Conservation (phyloP, 2,329 filamentous ascomycete genomes). For the Beauveria sp. region DNA sequence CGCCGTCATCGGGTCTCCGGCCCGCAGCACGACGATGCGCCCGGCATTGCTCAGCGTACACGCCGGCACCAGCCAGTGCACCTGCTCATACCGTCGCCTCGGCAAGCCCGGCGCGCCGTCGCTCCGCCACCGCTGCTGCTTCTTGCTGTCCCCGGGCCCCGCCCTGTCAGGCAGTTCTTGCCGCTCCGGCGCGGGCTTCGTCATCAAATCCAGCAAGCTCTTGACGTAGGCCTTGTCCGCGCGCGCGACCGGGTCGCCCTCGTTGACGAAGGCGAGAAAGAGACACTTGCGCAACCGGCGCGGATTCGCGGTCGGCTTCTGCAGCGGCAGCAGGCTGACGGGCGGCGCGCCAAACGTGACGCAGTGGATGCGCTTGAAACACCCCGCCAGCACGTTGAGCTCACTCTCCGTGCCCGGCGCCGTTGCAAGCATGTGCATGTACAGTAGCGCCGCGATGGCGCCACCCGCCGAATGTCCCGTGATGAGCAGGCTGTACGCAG, state of each 20-base stretch:
- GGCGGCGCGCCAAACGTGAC: conserved; percentile 81
- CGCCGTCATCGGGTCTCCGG: conserved; percentile 31
- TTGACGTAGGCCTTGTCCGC: conserved; percentile 71
- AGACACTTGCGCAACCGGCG: conserved; percentile 53
- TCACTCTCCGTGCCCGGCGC: conserved; percentile 52
- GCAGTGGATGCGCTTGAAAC: conserved; percentile 75
- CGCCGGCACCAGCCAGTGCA: conserved; percentile 58
- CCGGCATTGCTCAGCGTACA: conserved; percentile 64
- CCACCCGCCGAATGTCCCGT: conserved; percentile 84
- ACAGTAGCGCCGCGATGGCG: conserved; percentile 72
- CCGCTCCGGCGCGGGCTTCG: conserved; percentile 44
- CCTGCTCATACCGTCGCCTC: conserved; percentile 15
- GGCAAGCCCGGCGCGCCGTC: conserved; percentile 4
- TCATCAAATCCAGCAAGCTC: conserved; percentile 64
- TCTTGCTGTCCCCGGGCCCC: not conserved
- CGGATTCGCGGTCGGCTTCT: conserved; percentile 40
- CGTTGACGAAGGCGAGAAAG: conserved; percentile 76
- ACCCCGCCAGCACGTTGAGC: conserved; percentile 58
- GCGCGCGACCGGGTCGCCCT: conserved; percentile 72
- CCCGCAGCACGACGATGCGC: conserved; percentile 57
- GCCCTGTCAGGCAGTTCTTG: conserved; percentile 32
- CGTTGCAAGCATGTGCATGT: conserved; percentile 68
- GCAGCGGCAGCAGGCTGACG: conserved; percentile 61
- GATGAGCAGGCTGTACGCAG: conserved; percentile 64
- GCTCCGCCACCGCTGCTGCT: not conserved